Conservation (phyloP, 768 basidiomycete genomes). For the Sarcodon aspratus region DNA sequence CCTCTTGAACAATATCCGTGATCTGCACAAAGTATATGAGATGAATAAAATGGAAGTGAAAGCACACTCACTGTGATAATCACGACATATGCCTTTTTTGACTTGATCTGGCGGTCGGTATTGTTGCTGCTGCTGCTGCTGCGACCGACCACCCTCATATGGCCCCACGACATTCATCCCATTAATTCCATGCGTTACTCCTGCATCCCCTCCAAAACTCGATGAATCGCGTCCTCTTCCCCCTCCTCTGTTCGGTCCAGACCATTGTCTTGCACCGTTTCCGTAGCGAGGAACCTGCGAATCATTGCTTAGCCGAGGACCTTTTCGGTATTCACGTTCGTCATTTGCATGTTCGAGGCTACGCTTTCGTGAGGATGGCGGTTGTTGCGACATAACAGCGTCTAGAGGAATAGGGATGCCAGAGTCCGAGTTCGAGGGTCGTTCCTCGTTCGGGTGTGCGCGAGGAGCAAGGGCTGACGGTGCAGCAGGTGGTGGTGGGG, state of each 20-base stretch:
- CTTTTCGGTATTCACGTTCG: conserved; percentile 56
- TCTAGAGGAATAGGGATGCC: conserved; percentile 81
- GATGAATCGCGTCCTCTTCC: conserved; percentile 14
- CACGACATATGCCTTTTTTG: conserved; percentile 68
- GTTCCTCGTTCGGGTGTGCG: too few species aligned
- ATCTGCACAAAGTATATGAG: conserved; percentile 34
- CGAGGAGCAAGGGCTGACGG: too few species aligned
- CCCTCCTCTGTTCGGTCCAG: conserved; percentile 17
- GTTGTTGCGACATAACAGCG: conserved; percentile 35
- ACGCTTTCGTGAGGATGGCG: conserved; percentile 49
- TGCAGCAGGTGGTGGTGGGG: conserved; percentile 18
- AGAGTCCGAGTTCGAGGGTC: too few species aligned
- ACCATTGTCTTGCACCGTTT: conserved; percentile 16
- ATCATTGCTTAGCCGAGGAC: conserved; percentile 54
- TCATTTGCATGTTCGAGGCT: conserved; percentile 37
- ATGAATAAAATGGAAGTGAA: conserved; percentile 3
- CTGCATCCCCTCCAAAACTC: conserved; percentile 25
- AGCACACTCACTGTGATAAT: conserved; percentile 76
- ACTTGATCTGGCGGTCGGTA: conserved; percentile 65
- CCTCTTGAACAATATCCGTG: conserved; percentile 88
- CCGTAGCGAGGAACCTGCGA: conserved; percentile 57
- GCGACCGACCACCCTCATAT: conserved; percentile 23
- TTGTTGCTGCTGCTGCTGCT: conserved; percentile 25
- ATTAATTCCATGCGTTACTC: conserved; percentile 16
- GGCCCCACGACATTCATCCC: conserved; percentile 13